Percentiles rank a stretch among this genome's conserved stretches.
Evolutionary conservation across 108 stramenopile genomes (phyloP).

Genomic region (Stephanodiscus minutulus): DNA sequence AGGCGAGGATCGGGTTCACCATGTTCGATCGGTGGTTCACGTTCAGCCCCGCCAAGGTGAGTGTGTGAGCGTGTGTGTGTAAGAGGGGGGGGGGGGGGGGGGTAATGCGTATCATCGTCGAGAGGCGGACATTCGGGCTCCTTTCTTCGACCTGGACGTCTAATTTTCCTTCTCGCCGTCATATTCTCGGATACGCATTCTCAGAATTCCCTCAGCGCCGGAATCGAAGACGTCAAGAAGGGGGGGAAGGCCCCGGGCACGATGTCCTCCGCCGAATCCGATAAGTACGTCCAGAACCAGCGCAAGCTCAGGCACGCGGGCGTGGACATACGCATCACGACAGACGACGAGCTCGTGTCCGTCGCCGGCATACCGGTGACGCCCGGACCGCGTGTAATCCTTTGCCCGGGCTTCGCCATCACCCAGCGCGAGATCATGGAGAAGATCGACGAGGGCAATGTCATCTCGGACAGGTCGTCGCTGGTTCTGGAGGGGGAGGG

Average conservation of each 20-base stretch:
- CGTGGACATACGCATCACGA: slow-evolving; percentile 65
- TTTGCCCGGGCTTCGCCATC: slow-evolving; percentile 80
- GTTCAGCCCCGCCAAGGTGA: slow-evolving; percentile 93
- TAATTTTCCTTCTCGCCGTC: not conserved
- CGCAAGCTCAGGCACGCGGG: slow-evolving; percentile 82
- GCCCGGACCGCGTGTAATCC: slow-evolving; percentile 79
- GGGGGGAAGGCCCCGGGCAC: slow-evolving; percentile 86
- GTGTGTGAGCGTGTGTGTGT: too few relatives aligned
- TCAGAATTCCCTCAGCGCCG: slow-evolving; percentile 88
- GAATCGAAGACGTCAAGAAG: slow-evolving; percentile 73
- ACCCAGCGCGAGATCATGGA: slow-evolving; percentile 72
- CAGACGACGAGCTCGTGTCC: slow-evolving; percentile 66
- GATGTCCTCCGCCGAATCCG: slow-evolving; percentile 86
- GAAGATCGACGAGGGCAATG: slow-evolving; percentile 72
- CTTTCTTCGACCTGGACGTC: not conserved
- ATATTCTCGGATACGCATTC: not conserved
- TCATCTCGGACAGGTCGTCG: slow-evolving; percentile 67
- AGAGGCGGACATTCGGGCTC: not conserved
- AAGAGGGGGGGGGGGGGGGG: too few relatives aligned
- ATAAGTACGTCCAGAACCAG: slow-evolving; percentile 88
- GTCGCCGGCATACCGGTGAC: slow-evolving; percentile 83
- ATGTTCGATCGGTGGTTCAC: slow-evolving; percentile 95
- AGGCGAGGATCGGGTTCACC: slow-evolving; percentile 95
- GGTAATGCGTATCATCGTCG: too few relatives aligned
- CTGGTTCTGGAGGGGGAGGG: slow-evolving; percentile 79